Percentiles rank a stretch among this genome's conserved stretches.
phyloP scores from a whole-genome alignment of 2,329 filamentous ascomycete species.

The Fusarium decemcellulare region DNA sequence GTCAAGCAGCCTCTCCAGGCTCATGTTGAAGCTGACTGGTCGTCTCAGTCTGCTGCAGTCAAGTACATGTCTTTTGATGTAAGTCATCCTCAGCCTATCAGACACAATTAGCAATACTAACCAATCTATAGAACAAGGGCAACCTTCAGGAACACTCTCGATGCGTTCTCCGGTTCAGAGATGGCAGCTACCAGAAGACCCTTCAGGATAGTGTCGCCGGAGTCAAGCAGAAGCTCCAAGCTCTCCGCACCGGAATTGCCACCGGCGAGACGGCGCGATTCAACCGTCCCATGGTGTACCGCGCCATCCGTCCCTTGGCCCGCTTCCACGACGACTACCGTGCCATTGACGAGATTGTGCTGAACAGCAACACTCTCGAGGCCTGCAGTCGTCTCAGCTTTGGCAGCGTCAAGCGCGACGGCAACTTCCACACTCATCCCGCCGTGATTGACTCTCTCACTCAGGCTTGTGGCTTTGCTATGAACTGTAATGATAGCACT shows the following conservation, averaged over 20 bases:
- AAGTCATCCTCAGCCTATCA: rapidly evolving
- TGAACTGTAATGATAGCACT: slow-evolving; percentile 42
- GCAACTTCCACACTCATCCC: slow-evolving; percentile 37
- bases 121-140: neutral
- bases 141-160: slow-evolving; percentile 31
- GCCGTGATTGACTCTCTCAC: slow-evolving; percentile 41
- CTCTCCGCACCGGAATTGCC: slow-evolving; percentile 28
- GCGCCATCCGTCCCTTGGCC: slow-evolving; percentile 37
- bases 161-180: slow-evolving; percentile 32
- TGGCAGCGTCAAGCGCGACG: slow-evolving; percentile 31
- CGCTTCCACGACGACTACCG: slow-evolving; percentile 43
- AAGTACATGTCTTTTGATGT: slow-evolving; percentile 41
- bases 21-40: slow-evolving; percentile 37
- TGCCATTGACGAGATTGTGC: slow-evolving; percentile 37
- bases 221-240: slow-evolving; percentile 32
- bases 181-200: slow-evolving; percentile 14
- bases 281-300: slow-evolving; percentile 42
- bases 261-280: slow-evolving; percentile 33
- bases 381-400: slow-evolving; percentile 36
- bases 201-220: slow-evolving; percentile 3
- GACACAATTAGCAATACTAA: neutral
- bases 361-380: slow-evolving; percentile 37
- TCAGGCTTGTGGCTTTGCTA: slow-evolving; percentile 40
- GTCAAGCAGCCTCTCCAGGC: slow-evolving; percentile 30
- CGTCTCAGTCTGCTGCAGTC: neutral